Conservation (phyloP, 202 grass and related monocot genomes). For the Elaeis oleifera region DNA sequence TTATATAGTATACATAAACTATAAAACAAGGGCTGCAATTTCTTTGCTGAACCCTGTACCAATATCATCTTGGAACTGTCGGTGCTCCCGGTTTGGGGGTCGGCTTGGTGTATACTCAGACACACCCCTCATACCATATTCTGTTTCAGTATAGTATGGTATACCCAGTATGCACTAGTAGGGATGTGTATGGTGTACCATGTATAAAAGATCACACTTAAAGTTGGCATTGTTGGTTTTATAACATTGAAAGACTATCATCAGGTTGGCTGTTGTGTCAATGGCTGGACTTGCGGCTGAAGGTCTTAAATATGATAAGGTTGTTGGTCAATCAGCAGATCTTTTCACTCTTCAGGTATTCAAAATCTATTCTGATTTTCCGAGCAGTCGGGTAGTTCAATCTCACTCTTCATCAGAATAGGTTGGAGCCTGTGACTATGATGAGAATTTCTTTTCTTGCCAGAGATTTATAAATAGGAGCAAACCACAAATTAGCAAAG, state of each 20-base stretch:
- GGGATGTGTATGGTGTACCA: too few species aligned
- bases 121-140: too few species aligned
- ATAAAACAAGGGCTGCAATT: too few species aligned
- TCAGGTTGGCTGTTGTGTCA: conserved; percentile 80
- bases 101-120: too few species aligned
- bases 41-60: too few species aligned
- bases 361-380: conserved; percentile 2
- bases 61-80: too few species aligned
- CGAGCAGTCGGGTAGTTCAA: neutral
- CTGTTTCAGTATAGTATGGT: too few species aligned
- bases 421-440: neutral
- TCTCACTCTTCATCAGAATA: neutral
- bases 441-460: conserved; percentile 8
- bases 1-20: too few species aligned
- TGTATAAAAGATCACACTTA: too few species aligned
- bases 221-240: neutral
- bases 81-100: too few species aligned
- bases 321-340: conserved; percentile 84
- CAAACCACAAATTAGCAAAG: conserved; percentile 61
- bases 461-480: conserved; percentile 87
- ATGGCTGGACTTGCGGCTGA: conserved; percentile 93
- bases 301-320: conserved; percentile 87
- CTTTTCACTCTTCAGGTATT: conserved; percentile 77
- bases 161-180: too few species aligned
- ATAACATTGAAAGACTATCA: neutral